Conservation (phyloP, 2,329 filamentous ascomycete genomes). For the Corniculantispora saksenae region DNA sequence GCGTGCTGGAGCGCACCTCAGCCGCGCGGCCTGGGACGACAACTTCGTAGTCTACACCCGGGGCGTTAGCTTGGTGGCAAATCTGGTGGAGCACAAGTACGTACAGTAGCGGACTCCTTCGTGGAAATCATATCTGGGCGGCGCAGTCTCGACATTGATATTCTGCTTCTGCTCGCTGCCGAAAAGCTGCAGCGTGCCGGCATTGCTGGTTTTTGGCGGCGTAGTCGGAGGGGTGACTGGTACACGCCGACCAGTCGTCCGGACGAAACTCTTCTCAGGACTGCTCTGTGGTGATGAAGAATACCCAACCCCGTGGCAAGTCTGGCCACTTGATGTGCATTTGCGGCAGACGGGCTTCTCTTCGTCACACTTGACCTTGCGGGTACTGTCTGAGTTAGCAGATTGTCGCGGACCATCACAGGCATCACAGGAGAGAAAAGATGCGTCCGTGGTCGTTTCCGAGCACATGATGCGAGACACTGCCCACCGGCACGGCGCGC, state of each 20-base stretch:
- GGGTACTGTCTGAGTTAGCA: neutral
- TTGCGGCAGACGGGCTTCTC: slow-evolving; percentile 5
- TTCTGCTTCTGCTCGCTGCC: neutral
- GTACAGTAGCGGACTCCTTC: slow-evolving; percentile 3
- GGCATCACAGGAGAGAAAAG: no score
- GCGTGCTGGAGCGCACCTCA: neutral
- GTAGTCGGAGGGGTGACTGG: slow-evolving; percentile 1
- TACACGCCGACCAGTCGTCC: neutral
- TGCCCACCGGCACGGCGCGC: no score
- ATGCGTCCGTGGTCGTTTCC: no score
- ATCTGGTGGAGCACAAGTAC: neutral
- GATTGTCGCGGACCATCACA: neutral
- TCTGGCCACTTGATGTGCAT: neutral
- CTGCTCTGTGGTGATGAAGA: neutral
- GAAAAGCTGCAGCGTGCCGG: neutral
- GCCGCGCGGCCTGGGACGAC: slow-evolving; percentile 4
- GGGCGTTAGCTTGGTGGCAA: neutral
- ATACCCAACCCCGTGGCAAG: neutral
- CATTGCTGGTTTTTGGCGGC: neutral
- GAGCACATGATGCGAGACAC: neutral
- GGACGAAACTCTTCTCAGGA: neutral
- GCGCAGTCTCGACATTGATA: neutral
- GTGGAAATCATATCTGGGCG: neutral
- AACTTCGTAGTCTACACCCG: neutral
- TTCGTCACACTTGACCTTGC: slow-evolving; percentile 5